phyloP scores from a whole-genome alignment of 2,329 filamentous ascomycete genomes.

The Scedosporium aurantiacum region DNA sequence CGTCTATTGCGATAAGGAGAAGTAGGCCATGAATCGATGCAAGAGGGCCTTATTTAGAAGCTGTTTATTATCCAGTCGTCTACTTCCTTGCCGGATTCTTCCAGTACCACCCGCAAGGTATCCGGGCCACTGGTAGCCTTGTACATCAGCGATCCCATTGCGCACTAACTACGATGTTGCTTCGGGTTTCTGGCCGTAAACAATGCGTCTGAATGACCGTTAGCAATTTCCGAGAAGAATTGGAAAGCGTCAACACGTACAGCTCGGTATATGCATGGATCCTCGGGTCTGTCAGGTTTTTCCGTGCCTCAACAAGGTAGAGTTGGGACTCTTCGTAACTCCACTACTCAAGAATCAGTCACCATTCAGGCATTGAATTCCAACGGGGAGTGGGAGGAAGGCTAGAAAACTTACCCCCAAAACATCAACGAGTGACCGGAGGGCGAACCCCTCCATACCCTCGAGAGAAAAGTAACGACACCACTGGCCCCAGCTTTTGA shows the following conservation, averaged over 20 bases:
- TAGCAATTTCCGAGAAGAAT: not conserved
- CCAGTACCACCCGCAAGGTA: no score
- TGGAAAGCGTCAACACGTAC: constrained; percentile 5
- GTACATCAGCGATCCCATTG: no score
- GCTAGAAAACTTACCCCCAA: constrained; percentile 16
- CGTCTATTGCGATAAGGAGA: no score
- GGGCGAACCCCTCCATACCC: constrained; percentile 15
- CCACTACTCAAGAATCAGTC: constrained; percentile 2
- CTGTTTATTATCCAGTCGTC: no score
- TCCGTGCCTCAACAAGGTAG: constrained; percentile 20
- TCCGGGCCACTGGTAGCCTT: no score
- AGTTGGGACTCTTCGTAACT: constrained; percentile 18
- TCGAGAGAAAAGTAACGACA: constrained; percentile 15
- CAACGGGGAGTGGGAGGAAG: not conserved
- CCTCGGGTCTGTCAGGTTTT: constrained; percentile 19
- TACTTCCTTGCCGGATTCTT: no score
- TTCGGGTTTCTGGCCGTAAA: not conserved
- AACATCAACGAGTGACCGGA: constrained; percentile 14
- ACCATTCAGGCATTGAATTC: not conserved
- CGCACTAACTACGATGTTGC: not conserved
- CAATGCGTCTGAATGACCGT: not conserved
- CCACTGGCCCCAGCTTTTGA: constrained; percentile 21
- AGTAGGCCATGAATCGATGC: no score
- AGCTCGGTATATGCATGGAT: constrained; percentile 18
- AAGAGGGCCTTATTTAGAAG: no score